Evolutionary conservation across 2,329 filamentous ascomycete genomes (phyloP), one percentile per base, ranked within the genome.

Genomic region (Raffaelea arxii): DNA sequence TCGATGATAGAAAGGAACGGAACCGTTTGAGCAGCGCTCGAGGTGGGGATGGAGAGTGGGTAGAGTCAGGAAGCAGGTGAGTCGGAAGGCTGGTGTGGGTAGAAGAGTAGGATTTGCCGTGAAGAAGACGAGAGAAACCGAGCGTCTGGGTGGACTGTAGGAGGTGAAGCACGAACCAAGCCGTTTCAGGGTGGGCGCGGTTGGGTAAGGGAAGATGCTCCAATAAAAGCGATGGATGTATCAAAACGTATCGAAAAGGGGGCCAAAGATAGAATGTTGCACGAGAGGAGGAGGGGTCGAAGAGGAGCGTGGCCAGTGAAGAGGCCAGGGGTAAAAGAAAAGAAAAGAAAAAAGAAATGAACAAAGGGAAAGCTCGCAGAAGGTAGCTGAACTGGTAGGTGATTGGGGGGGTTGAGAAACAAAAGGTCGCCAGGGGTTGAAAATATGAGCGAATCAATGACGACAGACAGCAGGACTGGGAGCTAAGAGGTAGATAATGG

Each of bases 151-250:
- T 39, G 32, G 40, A 47, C 36, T 47, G 48, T 41, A 44, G 41
- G 45, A 49, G 43, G 40, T 46, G 43, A 47, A 49, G 51, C 51
- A 48, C 47, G 43, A 51, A 49, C 46, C 51, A 49, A 44, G 51
- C 27, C 41, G 51, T 53, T 53, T 53, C 51, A 51, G 49, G 36
- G 43, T 39, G 41, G 47, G 42, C 37, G 46, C 47, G 27, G 40
- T 32, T 40, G 47, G 30, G 35, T 23, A 35, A 21, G 30, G 3
- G n/a, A 11, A 39, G 37, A 7, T 18, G 38, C 7, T 24, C 21
- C 40, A 23, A 21, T 11, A 11, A 25, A 37, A 7, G 42, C 4
- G 19, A 11, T 14, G 16, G 4, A 16, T 11, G 6, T 10, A 35
- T 23, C 4, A 32, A 10, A 25, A 32, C 35, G 12, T 22, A 23